Base-by-base conservation (phyloP, 1,284 basidiomycete species). In the Sparassis latifolia region DNA sequence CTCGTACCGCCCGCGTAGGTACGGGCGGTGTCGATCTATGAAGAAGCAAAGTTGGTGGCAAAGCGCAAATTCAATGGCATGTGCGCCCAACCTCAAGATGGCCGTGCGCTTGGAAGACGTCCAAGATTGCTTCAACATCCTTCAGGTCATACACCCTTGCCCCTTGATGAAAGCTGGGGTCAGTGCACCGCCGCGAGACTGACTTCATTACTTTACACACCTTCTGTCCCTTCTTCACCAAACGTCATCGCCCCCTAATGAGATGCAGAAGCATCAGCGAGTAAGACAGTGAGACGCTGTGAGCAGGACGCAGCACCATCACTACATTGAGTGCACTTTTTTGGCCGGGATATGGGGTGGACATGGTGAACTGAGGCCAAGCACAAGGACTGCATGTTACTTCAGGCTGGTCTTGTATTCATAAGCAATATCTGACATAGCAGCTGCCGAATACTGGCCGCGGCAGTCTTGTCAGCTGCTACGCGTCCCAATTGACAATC, bases 61-160 rank as follows among this genome's bases (percentile, higher is more conserved):
- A 20, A 20, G 20, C 20, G 20, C 20, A 20, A 20, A 20, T 20
- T 20, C 20, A 20, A 20, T 20, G 20, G 20, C 20, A 20, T 20
- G 20, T 20, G 20, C 20, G 20, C 20, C 55, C 42, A 35, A 74
- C 69, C 63, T 78, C 76, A 35, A 56, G 68, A 57, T 83, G 81
- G 0, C 82, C 82, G 62, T 84, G 80, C 5, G 69, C 66, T 33
- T 74, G 71, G 62, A 84, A 82, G 32, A 76, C 71, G 56, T 82
- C 76, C 31, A 84, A 63, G 47, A 84, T 82, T 2, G 69, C 69
- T 42, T 74, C 70, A 29, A 79, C 71, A 12, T 75, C 73, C 52
- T 75, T 67, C 35, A 84, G 54, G 53, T 77, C 70, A 55, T 78
- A 71, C 3, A 82, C 75, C 2, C 80, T 72, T 2, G 76, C 73